A percentile compares a stretch with the other conserved stretches of the same genome.
These are phyloP conservation scores for Piper longum DNA, from an alignment of 164 flowering plant species.

Conservation along the genomic window DNA sequence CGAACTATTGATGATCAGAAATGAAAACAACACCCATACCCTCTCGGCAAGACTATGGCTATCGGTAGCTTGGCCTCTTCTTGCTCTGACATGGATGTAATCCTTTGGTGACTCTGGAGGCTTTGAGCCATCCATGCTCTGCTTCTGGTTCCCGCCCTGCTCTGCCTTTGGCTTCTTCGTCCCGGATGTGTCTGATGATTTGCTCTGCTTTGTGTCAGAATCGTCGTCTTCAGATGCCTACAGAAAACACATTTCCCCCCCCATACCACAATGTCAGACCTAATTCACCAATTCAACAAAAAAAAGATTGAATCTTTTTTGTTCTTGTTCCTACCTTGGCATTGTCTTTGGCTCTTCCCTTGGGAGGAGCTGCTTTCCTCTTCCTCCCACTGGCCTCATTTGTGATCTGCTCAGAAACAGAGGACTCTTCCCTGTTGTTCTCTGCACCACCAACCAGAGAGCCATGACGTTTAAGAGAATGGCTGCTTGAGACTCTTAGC, in stretches of 20 bases:
- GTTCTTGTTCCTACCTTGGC: too few relatives aligned
- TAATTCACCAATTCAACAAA: background rate
- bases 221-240: constrained; percentile 34
- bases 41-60: constrained; percentile 97
- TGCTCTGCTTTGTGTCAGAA: constrained; percentile 40
- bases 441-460: constrained; percentile 17
- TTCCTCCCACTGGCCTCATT: constrained; percentile 16
- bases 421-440: constrained; percentile 10
- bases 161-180: constrained; percentile 22
- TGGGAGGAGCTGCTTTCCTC: constrained; percentile 16
- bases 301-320: too few relatives aligned
- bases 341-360: constrained; percentile 17
- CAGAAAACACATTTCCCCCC: background rate
- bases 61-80: constrained; percentile 97
- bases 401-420: constrained; percentile 14
- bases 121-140: constrained; percentile 25
- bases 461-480: constrained; percentile 35
- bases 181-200: constrained; percentile 21
- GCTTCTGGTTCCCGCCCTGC: constrained; percentile 7
- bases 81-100: constrained; percentile 91
- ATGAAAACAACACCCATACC: constrained; percentile 14
- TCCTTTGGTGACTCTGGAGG: constrained; percentile 81
- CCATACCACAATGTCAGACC: background rate
- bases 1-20: background rate
- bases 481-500: constrained; percentile 42